phyloP scores from a whole-genome alignment of 2,329 filamentous ascomycete species.

The Microascus cirrosus region DNA sequence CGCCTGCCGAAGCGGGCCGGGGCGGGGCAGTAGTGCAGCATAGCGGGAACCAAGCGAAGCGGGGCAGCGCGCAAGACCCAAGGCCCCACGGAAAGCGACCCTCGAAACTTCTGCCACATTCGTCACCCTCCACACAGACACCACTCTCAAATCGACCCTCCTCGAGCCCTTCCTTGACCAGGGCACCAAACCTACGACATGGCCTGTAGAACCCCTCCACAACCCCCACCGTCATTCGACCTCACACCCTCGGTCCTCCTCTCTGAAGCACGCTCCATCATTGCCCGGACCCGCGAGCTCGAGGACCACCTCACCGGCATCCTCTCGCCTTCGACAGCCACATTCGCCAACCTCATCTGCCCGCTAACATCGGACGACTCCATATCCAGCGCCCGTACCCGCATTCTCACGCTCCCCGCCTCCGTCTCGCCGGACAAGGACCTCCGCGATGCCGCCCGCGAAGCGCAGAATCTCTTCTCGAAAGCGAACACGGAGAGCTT shows the following conservation, averaged over 20 bases:
- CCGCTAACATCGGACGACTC: conserved; percentile 14
- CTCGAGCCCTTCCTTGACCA: not conserved
- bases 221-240: conserved; percentile 12
- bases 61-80: too few relatives aligned
- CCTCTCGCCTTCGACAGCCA: conserved; percentile 10
- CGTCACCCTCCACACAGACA: not conserved
- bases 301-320: conserved; percentile 11
- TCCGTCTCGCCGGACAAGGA: conserved; percentile 13
- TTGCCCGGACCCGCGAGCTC: conserved; percentile 9
- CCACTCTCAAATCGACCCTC: not conserved
- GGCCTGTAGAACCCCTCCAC: conserved; percentile 9
- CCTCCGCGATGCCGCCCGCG: conserved; percentile 15
- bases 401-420: conserved; percentile 13
- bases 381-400: conserved; percentile 6
- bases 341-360: conserved; percentile 10
- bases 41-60: too few relatives aligned
- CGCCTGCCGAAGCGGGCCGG: too few relatives aligned
- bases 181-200: not conserved
- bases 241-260: conserved; percentile 9
- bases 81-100: too few relatives aligned
- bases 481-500: conserved; percentile 10
- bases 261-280: conserved; percentile 20
- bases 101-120: too few relatives aligned
- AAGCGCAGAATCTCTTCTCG: conserved; percentile 12
- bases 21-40: too few relatives aligned